Evolutionary conservation across 306 rosid species (phyloP).

Genomic region (Prunus mira): DNA sequence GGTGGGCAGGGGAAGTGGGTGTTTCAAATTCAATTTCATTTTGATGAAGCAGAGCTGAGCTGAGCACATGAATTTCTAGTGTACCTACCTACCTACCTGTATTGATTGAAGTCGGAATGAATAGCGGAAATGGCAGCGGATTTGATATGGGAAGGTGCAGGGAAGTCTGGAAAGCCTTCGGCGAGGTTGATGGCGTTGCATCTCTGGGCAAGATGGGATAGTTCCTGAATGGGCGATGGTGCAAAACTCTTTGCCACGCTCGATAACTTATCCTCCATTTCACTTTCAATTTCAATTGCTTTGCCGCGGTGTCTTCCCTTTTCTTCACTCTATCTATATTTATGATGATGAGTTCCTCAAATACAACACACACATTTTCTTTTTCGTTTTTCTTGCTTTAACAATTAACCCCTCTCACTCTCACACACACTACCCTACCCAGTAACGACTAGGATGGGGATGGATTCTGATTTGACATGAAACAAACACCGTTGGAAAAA

Average conservation of each 20-base stretch:
- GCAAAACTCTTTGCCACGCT: slow-evolving; percentile 53
- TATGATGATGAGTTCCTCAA: too few species aligned
- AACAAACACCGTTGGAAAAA: too few species aligned
- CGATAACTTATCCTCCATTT: slow-evolving; percentile 62
- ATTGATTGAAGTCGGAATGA: slow-evolving; percentile 70
- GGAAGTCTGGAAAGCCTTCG: slow-evolving; percentile 89
- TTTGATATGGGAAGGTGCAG: slow-evolving; percentile 63
- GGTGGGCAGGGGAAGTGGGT: background rate
- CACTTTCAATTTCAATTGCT: background rate
- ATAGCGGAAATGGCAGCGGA: slow-evolving; percentile 77
- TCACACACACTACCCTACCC: too few species aligned
- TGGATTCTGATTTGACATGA: too few species aligned
- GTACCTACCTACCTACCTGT: slow-evolving; percentile 34
- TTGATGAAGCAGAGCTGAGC: too few species aligned
- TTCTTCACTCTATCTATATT: background rate
- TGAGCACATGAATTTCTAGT: too few species aligned
- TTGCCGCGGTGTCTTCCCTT: background rate
- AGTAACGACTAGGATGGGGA: too few species aligned
- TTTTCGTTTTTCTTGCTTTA: too few species aligned
- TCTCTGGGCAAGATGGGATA: slow-evolving; percentile 68
- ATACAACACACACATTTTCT: too few species aligned
- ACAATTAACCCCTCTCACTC: too few species aligned
- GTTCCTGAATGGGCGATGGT: slow-evolving; percentile 78
- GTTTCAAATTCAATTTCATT: too few species aligned
- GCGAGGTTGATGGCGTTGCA: slow-evolving; percentile 84